A percentile compares a stretch with the other conserved stretches of the same genome.
Evolutionary conservation across 1,284 basidiomycete genomes (phyloP).

Genomic region (Inonotus obliquus): DNA sequence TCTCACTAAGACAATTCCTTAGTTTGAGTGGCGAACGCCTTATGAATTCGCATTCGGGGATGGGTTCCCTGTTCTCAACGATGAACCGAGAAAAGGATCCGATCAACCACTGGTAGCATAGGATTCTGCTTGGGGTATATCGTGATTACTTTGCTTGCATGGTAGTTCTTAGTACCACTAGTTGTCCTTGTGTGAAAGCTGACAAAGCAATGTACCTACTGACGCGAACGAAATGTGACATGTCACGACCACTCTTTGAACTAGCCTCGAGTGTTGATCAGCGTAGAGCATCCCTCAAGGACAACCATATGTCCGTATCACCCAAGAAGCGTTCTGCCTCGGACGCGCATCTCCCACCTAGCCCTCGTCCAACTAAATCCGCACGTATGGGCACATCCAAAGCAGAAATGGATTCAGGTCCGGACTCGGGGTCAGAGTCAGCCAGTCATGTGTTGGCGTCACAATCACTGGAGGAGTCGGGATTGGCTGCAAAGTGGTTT

Average conservation of each 20-base stretch:
- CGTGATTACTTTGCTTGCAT: background rate
- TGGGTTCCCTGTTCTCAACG: background rate
- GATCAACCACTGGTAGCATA: background rate
- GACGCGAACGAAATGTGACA: background rate
- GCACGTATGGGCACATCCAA: conserved; percentile 5
- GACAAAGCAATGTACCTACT: background rate
- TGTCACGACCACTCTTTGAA: too few species aligned
- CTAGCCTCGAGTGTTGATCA: background rate
- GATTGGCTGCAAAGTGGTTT: conserved; percentile 9
- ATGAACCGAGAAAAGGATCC: background rate
- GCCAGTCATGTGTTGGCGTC: background rate
- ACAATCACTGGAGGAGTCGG: background rate
- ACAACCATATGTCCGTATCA: conserved; percentile 1
- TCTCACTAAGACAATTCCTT: background rate
- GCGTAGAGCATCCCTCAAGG: too few species aligned
- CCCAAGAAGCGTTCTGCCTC: conserved; percentile 16
- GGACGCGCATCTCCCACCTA: conserved; percentile 8
- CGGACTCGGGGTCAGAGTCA: background rate
- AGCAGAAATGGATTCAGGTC: conserved; percentile 1
- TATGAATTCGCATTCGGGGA: conserved; percentile 15
- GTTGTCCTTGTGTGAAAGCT: too few species aligned
- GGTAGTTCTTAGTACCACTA: too few species aligned
- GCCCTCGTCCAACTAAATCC: background rate
- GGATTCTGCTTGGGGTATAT: background rate
- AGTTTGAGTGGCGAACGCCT: conserved; percentile 21